A percentile compares a stretch with the other conserved stretches of the same genome.
These are phyloP conservation scores for Marasmius oreades DNA, from an alignment of 1,284 basidiomycete species.

Conservation along the genomic window DNA sequence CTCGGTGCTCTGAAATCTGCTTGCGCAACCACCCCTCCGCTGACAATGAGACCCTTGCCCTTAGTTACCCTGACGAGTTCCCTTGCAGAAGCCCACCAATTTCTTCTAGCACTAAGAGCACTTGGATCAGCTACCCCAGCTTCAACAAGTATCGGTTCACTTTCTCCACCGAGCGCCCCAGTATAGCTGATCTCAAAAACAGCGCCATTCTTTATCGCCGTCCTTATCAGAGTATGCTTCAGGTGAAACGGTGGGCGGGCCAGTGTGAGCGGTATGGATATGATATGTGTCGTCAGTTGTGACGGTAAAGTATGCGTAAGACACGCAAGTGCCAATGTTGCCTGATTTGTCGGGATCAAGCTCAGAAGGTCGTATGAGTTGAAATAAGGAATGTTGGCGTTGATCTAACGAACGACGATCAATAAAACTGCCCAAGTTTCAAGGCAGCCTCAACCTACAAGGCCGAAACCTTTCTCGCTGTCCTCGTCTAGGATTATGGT, in stretches of 20 bases:
- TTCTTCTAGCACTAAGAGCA: slow-evolving; percentile 55
- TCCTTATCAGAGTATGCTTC: slow-evolving; percentile 78
- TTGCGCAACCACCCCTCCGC: slow-evolving; percentile 55
- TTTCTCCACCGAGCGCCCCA: slow-evolving; percentile 64
- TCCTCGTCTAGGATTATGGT: slow-evolving; percentile 73
- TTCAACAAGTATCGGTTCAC: slow-evolving; percentile 39
- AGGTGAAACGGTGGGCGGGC: slow-evolving; percentile 78
- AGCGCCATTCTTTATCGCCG: slow-evolving; percentile 79
- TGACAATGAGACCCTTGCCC: slow-evolving; percentile 69
- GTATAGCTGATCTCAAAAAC: slow-evolving; percentile 81
- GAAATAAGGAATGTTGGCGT: slow-evolving; percentile 52
- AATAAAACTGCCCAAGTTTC: not conserved
- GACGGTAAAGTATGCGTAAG: slow-evolving; percentile 80
- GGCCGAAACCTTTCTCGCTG: slow-evolving; percentile 77
- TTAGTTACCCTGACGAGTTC: slow-evolving; percentile 76
- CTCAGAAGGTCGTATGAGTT: slow-evolving; percentile 74
- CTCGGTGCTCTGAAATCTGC: slow-evolving; percentile 62
- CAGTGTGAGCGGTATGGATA: slow-evolving; percentile 75
- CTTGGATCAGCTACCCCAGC: slow-evolving; percentile 46
- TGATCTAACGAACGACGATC: slow-evolving; percentile 42
- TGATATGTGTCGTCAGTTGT: slow-evolving; percentile 76
- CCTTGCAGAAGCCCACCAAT: slow-evolving; percentile 79
- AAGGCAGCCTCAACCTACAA: slow-evolving; percentile 42
- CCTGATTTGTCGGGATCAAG: slow-evolving; percentile 66
- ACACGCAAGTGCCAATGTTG: slow-evolving; percentile 75